These are phyloP conservation scores for Lycium ferocissimum DNA, from an alignment of 257 asterid genomes.

Conservation along the genomic window DNA sequence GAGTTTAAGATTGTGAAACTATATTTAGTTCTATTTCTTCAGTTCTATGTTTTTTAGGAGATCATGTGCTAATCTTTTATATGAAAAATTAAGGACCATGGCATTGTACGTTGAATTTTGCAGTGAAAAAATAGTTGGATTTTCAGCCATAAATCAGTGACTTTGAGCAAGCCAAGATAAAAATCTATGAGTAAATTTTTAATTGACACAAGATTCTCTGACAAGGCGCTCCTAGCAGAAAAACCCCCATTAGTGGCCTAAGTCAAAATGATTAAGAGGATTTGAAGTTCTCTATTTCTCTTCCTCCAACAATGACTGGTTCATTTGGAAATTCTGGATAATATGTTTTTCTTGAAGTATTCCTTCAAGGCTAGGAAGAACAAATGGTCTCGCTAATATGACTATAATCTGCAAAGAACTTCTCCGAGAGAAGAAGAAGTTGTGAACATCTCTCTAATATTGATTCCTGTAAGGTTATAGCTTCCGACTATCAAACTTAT, in stretches of 20 bases:
- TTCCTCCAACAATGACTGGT: background rate
- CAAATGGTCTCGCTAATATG: background rate
- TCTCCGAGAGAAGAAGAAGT: background rate
- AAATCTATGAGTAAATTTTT: background rate
- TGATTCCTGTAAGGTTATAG: background rate
- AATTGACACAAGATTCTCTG: background rate
- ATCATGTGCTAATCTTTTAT: background rate
- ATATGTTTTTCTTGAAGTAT: background rate
- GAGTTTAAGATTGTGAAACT: background rate
- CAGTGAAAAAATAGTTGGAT: background rate
- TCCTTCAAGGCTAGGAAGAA: background rate
- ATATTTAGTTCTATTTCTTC: background rate
- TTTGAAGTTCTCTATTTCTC: background rate
- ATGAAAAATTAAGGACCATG: slow-evolving; percentile 11
- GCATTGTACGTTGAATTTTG: background rate
- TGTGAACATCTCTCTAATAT: background rate
- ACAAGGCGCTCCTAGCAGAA: slow-evolving; percentile 17
- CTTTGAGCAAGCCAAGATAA: slow-evolving; percentile 22
- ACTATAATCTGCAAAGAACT: background rate
- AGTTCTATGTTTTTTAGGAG: background rate
- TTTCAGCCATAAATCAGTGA: background rate
- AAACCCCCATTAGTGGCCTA: background rate
- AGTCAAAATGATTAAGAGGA: background rate
- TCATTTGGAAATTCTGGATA: background rate
- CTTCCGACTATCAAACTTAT: background rate